Evolutionary conservation across 2,329 filamentous ascomycete species (phyloP).

Genomic region (Purpureocillium takamizusanense): DNA sequence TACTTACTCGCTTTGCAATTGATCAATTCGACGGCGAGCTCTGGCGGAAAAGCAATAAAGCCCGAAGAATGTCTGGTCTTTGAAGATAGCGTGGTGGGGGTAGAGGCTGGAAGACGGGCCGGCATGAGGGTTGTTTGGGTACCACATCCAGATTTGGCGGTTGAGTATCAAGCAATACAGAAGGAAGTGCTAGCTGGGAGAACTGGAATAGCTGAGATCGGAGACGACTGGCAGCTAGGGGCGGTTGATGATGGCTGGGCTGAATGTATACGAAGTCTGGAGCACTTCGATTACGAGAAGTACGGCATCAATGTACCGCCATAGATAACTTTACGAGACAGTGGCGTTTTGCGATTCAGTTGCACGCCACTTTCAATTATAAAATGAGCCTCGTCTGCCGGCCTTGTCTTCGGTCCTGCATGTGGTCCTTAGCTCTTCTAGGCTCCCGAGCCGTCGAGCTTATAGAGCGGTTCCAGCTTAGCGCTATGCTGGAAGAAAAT

Average conservation of each 20-base stretch:
- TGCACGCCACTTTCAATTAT: no score
- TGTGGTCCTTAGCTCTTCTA: no score
- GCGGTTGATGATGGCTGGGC: conserved; percentile 25
- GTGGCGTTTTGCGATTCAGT: no score
- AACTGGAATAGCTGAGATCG: conserved; percentile 9
- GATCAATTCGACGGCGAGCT: conserved; percentile 47
- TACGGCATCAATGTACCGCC: conserved; percentile 13
- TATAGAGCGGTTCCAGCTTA: conserved; percentile 21
- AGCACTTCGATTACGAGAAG: conserved; percentile 24
- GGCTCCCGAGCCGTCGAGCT: conserved; percentile 9
- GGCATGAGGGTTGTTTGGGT: conserved; percentile 69
- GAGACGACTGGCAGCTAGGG: conserved; percentile 18
- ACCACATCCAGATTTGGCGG: conserved; percentile 50
- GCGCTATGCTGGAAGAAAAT: conserved; percentile 17
- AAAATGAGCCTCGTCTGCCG: no score
- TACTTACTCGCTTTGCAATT: conserved; percentile 58
- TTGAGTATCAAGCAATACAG: conserved; percentile 17
- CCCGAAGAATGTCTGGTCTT: conserved; percentile 66
- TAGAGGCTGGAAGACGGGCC: conserved; percentile 60
- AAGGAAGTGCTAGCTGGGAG: conserved; percentile 12
- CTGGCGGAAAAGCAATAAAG: conserved; percentile 37
- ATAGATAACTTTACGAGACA: not conserved
- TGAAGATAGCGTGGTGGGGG: conserved; percentile 63
- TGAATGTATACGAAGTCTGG: conserved; percentile 21
- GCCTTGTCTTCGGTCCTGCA: no score